Conservation (phyloP, 345 rosid species). For the Hypericum androsaemum region DNA sequence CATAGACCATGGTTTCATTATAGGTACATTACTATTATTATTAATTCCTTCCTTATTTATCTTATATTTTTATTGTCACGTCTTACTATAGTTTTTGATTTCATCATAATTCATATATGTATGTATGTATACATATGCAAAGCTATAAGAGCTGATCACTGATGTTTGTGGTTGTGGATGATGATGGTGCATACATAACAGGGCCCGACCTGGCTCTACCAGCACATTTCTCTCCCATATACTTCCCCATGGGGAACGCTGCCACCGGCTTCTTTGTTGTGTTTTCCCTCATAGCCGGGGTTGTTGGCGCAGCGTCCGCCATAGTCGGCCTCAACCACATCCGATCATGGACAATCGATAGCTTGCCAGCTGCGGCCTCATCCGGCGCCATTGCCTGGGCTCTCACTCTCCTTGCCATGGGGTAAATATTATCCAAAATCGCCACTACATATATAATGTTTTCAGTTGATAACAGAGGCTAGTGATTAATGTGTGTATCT, state of each 20-base stretch:
- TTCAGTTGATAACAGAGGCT: too few species aligned
- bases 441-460: too few species aligned
- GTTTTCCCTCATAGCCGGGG: conserved; percentile 76
- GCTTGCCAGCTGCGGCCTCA: conserved; percentile 71
- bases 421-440: conserved; percentile 31
- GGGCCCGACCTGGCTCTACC: conserved; percentile 68
- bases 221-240: conserved; percentile 81
- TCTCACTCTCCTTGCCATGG: conserved; percentile 80
- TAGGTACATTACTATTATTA: conserved; percentile 33
- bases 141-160: too few species aligned
- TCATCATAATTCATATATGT: too few species aligned
- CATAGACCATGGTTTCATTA: conserved; percentile 65
- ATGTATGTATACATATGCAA: too few species aligned
- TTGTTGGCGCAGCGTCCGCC: conserved; percentile 72
- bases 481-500: too few species aligned
- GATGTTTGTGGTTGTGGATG: conserved; percentile 4
- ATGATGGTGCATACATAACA: conserved; percentile 16
- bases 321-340: conserved; percentile 59
- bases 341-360: conserved; percentile 43
- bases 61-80: not conserved
- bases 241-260: conserved; percentile 91
- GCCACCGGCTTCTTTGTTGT: conserved; percentile 91
- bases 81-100: too few species aligned
- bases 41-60: not conserved
- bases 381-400: conserved; percentile 77